phyloP scores from a whole-genome alignment of 257 asterid species.

The Fraxinus cuspidata region DNA sequence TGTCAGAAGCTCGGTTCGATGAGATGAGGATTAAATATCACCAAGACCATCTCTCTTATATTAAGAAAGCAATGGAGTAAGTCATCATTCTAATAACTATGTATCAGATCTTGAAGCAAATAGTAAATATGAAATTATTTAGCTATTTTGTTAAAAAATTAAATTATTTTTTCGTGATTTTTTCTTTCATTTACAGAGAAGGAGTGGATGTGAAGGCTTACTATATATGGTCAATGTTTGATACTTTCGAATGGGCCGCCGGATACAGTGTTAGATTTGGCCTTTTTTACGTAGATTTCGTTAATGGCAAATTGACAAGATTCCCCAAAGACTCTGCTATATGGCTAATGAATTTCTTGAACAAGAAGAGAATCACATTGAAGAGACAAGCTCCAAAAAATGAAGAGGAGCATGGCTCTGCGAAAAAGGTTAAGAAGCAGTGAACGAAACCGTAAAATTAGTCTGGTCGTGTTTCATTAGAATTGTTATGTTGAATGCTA shows the following conservation, averaged over 20 bases:
- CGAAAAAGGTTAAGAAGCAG: not conserved
- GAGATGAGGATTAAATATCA: not conserved
- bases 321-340: too few relatives aligned
- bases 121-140: not conserved
- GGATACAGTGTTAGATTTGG: too few relatives aligned
- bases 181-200: too few relatives aligned
- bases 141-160: too few relatives aligned
- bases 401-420: not conserved
- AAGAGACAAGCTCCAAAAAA: not conserved
- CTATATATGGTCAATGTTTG: slow-evolving; percentile 13
- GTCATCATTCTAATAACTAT: slow-evolving; percentile 7
- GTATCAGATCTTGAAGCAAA: not conserved
- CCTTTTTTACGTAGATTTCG: too few relatives aligned
- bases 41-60: slow-evolving; percentile 40
- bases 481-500: not conserved
- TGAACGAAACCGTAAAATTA: too few relatives aligned
- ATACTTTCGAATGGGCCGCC: not conserved
- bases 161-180: too few relatives aligned
- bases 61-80: slow-evolving; percentile 48
- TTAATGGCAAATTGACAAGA: too few relatives aligned
- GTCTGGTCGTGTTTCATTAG: not conserved
- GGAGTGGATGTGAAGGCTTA: slow-evolving; percentile 1
- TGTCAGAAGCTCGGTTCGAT: not conserved
- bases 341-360: too few relatives aligned
- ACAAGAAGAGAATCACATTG: not conserved